Evolutionary conservation across 495 filamentous ascomycete species (phyloP).

Genomic region (Penicillium dipodomyicola): DNA sequence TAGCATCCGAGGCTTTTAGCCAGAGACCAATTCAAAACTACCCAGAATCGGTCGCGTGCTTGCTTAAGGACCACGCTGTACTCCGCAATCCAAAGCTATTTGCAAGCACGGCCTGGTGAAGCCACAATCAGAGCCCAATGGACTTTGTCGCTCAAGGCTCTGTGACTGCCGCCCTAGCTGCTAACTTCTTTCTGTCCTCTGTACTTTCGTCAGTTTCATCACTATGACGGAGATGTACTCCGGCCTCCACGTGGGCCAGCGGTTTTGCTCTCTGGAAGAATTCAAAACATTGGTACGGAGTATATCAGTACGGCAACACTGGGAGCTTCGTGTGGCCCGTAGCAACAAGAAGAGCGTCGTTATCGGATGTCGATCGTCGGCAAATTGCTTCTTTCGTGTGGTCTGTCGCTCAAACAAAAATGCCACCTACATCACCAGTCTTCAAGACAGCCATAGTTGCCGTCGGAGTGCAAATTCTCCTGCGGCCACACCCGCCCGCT

Average conservation of each 20-base stretch:
- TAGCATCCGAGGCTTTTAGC: background rate
- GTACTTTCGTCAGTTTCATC: conserved; percentile 14
- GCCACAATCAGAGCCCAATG: conserved; percentile 20
- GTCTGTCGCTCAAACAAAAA: conserved; percentile 50
- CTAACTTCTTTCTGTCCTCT: conserved; percentile 18
- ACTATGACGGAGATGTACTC: conserved; percentile 47
- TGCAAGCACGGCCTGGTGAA: conserved; percentile 14
- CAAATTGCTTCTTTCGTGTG: conserved; percentile 46
- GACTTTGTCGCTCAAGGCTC: conserved; percentile 18
- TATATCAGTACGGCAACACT: conserved; percentile 48
- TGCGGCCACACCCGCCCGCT: conserved; percentile 40
- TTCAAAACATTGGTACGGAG: conserved; percentile 45
- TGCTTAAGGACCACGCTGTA: conserved; percentile 16
- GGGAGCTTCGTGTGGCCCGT: conserved; percentile 46
- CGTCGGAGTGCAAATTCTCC: conserved; percentile 35
- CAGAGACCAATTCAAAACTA: background rate
- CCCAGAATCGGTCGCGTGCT: conserved; percentile 6
- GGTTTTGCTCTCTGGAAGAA: conserved; percentile 44
- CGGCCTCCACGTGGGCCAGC: conserved; percentile 46
- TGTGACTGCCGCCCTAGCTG: conserved; percentile 22
- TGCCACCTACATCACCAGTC: conserved; percentile 47
- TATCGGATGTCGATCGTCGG: conserved; percentile 42
- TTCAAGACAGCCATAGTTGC: conserved; percentile 47
- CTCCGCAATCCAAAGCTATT: conserved; percentile 17
- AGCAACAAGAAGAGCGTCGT: conserved; percentile 52